Evolutionary conservation across 208 protist genomes (phyloP).

Genomic region (Angomonas deanei): DNA sequence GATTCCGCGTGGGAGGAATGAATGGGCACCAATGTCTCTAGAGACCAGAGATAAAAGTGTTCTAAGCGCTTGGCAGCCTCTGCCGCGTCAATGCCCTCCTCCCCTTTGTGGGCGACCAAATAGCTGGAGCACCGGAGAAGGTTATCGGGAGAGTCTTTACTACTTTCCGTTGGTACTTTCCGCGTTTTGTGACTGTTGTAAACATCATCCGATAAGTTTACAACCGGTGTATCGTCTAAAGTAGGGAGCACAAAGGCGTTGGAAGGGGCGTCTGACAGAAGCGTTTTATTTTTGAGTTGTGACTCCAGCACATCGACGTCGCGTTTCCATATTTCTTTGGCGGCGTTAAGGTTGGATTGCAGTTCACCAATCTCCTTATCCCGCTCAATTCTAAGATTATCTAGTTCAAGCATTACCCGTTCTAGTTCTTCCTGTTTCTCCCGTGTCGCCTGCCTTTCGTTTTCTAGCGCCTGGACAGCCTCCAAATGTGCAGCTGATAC

Average conservation of each 20-base stretch:
- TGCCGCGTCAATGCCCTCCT: background rate
- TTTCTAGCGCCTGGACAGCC: constrained; percentile 41
- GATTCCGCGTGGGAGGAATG: constrained; percentile 13
- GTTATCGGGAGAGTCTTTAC: background rate
- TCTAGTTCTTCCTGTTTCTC: constrained; percentile 42
- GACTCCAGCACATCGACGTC: constrained; percentile 52
- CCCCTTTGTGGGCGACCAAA: constrained; percentile 16
- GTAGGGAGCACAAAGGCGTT: constrained; percentile 11
- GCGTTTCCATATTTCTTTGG: constrained; percentile 44
- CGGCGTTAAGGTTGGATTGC: constrained; percentile 36
- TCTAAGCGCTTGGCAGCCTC: constrained; percentile 20
- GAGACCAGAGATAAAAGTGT: constrained; percentile 34
- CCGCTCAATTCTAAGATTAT: constrained; percentile 27
- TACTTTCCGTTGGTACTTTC: background rate
- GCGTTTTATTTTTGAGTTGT: constrained; percentile 23
- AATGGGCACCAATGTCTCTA: constrained; percentile 29
- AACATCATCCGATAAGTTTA: background rate
- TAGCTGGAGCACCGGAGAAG: constrained; percentile 23
- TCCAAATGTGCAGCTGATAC: constrained; percentile 48
- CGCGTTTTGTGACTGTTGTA: background rate
- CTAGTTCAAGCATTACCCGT: constrained; percentile 45
- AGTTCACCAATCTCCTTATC: constrained; percentile 52
- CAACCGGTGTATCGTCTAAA: background rate
- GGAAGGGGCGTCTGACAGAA: constrained; percentile 32
- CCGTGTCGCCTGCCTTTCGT: constrained; percentile 33